These are phyloP conservation scores for Trapa incisa DNA, from an alignment of 345 rosid species.

Conservation along the genomic window DNA sequence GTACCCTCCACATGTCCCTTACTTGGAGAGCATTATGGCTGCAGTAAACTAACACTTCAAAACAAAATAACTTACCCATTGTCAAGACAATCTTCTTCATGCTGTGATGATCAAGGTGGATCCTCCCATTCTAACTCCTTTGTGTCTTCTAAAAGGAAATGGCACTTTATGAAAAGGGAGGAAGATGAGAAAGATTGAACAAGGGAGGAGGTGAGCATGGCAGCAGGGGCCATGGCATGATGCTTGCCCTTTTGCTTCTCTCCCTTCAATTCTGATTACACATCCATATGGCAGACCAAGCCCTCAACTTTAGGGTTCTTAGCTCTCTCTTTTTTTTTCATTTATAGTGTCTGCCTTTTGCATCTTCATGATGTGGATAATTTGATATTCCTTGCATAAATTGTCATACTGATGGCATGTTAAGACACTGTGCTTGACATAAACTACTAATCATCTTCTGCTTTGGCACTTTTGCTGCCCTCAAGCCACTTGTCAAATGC, in stretches of 20 bases:
- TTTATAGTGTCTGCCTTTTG: neutral
- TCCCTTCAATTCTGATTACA: neutral
- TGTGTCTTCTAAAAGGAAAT: too few species aligned
- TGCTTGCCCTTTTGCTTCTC: neutral
- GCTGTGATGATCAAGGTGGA: too few species aligned
- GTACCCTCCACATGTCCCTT: too few species aligned
- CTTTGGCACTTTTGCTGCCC: constrained; percentile 8
- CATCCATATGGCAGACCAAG: neutral
- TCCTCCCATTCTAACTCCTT: too few species aligned
- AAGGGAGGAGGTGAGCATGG: neutral
- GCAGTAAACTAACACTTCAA: too few species aligned
- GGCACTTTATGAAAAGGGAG: too few species aligned
- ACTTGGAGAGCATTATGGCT: too few species aligned
- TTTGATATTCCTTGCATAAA: neutral
- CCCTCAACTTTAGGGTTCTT: neutral
- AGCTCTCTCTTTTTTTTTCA: neutral
- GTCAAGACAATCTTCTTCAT: too few species aligned
- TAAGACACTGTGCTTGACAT: neutral
- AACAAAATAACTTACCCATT: too few species aligned
- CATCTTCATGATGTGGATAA: neutral
- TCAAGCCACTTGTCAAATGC: constrained; percentile 14
- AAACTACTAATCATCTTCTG: neutral
- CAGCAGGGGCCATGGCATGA: constrained; percentile 5
- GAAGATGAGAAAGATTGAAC: neutral
- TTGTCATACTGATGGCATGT: neutral